A percentile compares a stretch with the other conserved stretches of the same genome.
These are phyloP conservation scores for Cordyceps tenuipes DNA, from an alignment of 2,329 filamentous ascomycete genomes.

Conservation along the genomic window DNA sequence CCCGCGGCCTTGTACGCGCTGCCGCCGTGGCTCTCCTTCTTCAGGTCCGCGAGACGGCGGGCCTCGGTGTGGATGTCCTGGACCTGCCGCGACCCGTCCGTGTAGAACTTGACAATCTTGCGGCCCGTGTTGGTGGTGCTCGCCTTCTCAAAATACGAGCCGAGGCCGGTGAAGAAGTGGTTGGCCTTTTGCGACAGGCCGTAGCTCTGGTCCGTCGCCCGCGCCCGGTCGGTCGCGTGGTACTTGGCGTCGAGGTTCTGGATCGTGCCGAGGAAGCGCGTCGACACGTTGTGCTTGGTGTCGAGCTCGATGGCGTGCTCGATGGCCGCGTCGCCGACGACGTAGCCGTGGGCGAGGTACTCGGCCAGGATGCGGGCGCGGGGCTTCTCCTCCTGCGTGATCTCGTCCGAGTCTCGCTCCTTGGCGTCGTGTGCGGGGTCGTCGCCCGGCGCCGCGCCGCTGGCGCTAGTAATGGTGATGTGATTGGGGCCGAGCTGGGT, in stretches of 20 bases:
- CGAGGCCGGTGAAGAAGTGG: constrained; percentile 55
- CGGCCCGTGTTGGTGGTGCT: constrained; percentile 78
- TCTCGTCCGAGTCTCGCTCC: constrained; percentile 56
- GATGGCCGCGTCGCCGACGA: constrained; percentile 65
- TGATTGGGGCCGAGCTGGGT: constrained; percentile 85
- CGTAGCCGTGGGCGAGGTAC: constrained; percentile 93
- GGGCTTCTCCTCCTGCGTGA: constrained; percentile 95
- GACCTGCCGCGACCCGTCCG: constrained; percentile 76
- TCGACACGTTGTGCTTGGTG: constrained; percentile 77
- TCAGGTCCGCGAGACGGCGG: constrained; percentile 76
- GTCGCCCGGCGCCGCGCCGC: constrained; percentile 56
- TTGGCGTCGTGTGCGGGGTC: constrained; percentile 48
- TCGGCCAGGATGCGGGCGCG: constrained; percentile 88
- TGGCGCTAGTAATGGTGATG: constrained; percentile 63
- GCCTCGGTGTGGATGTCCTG: constrained; percentile 92
- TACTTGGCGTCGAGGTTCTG: constrained; percentile 74
- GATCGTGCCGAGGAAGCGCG: constrained; percentile 69
- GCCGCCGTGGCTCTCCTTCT: constrained; percentile 57
- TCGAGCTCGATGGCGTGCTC: constrained; percentile 81
- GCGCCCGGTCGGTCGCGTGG: constrained; percentile 80
- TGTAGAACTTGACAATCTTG: constrained; percentile 83
- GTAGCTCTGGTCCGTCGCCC: constrained; percentile 76
- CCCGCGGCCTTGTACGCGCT: constrained; percentile 52
- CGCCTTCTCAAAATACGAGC: constrained; percentile 93
- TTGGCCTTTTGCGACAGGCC: constrained; percentile 68